phyloP scores from a whole-genome alignment of 331 rosid genomes.

The Pyrus hybrid region DNA sequence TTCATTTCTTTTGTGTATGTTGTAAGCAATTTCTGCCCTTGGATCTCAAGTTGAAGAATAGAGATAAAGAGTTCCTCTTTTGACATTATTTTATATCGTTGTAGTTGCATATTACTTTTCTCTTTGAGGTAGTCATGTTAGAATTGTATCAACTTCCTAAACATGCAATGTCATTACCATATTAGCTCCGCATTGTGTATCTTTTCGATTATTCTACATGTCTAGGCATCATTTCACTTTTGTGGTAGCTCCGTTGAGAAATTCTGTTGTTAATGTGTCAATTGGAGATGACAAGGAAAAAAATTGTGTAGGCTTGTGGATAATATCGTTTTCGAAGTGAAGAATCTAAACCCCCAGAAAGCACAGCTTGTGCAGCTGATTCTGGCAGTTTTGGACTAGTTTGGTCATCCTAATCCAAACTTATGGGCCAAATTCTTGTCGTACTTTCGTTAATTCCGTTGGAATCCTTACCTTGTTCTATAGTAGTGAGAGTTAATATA shows the following conservation, averaged over 20 bases:
- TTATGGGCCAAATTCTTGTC: neutral
- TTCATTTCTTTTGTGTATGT: constrained; percentile 1
- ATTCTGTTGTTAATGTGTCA: neutral
- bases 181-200: neutral
- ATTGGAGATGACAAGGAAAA: too few relatives aligned
- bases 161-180: constrained; percentile 3
- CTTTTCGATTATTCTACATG: too few relatives aligned
- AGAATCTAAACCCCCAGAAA: too few relatives aligned
- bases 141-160: neutral
- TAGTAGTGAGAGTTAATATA: neutral
- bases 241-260: neutral
- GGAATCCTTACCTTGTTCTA: neutral
- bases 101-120: neutral
- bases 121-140: neutral
- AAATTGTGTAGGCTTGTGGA: too few relatives aligned
- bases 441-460: too few relatives aligned
- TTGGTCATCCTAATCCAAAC: neutral
- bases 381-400: neutral
- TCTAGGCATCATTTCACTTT: neutral
- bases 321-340: too few relatives aligned
- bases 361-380: neutral
- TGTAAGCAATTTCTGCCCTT: neutral
- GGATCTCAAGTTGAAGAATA: neutral
- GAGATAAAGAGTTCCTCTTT: neutral
- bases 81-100: neutral